phyloP scores from a whole-genome alignment of 202 grass and related monocot genomes.

The Eragrostis tef region DNA sequence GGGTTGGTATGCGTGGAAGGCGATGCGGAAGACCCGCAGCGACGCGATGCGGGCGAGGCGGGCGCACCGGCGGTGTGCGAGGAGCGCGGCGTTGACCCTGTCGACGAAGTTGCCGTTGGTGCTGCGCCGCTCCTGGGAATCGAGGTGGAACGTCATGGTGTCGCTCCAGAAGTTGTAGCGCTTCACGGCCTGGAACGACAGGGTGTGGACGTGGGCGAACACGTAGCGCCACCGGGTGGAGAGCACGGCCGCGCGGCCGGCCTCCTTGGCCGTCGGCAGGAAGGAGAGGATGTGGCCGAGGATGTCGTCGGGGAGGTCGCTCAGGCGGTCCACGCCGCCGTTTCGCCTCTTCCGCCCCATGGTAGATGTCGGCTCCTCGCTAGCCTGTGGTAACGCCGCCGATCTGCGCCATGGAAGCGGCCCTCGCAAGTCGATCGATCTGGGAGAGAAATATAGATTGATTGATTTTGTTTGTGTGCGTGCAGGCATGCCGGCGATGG shows the following conservation, averaged over 20 bases:
- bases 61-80: slow-evolving; percentile 16
- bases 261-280: slow-evolving; percentile 18
- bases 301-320: slow-evolving; percentile 1
- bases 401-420: too few relatives aligned
- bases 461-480: too few relatives aligned
- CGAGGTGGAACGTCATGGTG: neutral
- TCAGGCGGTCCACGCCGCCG: neutral
- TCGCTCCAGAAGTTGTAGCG: neutral
- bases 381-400: too few relatives aligned
- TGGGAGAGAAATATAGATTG: too few relatives aligned
- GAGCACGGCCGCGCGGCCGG: neutral
- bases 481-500: too few relatives aligned
- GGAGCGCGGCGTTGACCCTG: neutral
- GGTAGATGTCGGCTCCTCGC: too few relatives aligned
- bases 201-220: neutral
- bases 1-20: neutral
- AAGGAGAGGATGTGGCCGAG: slow-evolving; percentile 39
- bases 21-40: slow-evolving; percentile 3
- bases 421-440: too few relatives aligned
- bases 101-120: neutral
- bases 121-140: neutral
- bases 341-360: too few relatives aligned
- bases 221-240: slow-evolving; percentile 2
- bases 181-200: neutral
- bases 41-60: neutral